Evolutionary conservation across 78 protist species (phyloP).

Genomic region (Dictyostelium capitatum): DNA sequence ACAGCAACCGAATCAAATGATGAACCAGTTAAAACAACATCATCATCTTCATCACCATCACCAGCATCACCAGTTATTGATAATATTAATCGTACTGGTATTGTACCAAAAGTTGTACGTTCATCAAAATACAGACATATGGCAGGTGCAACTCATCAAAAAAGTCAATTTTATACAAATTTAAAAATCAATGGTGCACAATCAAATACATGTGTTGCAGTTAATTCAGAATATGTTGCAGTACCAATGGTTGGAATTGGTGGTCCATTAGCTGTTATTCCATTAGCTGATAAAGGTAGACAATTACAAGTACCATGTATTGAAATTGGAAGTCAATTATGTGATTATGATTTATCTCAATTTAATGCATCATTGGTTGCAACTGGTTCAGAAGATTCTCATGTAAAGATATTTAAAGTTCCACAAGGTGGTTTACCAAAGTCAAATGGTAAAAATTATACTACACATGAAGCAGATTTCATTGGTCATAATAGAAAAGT

Average conservation of each 20-base stretch:
- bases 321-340: slow-evolving; percentile 73
- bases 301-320: slow-evolving; percentile 74
- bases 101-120: slow-evolving; percentile 75
- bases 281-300: slow-evolving; percentile 56
- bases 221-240: slow-evolving; percentile 72
- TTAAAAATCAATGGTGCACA: slow-evolving; percentile 58
- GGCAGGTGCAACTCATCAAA: slow-evolving; percentile 55
- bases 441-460: slow-evolving; percentile 47
- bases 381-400: slow-evolving; percentile 81
- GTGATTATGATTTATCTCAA: slow-evolving; percentile 73
- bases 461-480: slow-evolving; percentile 18
- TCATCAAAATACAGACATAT: slow-evolving; percentile 82
- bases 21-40: not conserved
- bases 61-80: not conserved
- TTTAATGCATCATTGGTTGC: slow-evolving; percentile 61
- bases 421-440: slow-evolving; percentile 84
- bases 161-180: slow-evolving; percentile 66
- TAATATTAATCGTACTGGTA: slow-evolving; percentile 63
- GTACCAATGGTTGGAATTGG: slow-evolving; percentile 84
- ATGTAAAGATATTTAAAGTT: slow-evolving; percentile 64
- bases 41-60: not conserved
- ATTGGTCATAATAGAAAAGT: slow-evolving; percentile 91
- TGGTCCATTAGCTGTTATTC: slow-evolving; percentile 82
- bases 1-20: too few species aligned
- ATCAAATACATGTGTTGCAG: slow-evolving; percentile 62